Evolutionary conservation across 345 rosid species (phyloP), one percentile per base, ranked within the genome.

Genomic region (Linum trigynum): DNA sequence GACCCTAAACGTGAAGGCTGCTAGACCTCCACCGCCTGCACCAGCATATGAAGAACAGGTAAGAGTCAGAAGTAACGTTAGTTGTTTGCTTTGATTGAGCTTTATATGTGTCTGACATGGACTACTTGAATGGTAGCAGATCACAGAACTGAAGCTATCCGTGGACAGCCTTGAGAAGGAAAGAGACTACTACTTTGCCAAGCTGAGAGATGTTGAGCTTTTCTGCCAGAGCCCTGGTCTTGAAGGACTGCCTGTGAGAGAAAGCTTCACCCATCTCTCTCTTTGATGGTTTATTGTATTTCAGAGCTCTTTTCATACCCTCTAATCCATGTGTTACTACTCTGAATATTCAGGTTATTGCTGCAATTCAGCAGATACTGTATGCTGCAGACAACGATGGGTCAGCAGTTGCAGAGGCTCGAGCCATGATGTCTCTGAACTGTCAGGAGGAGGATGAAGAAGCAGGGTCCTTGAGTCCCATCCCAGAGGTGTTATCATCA

Each of bases 91-190:
- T 23, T 23, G 32, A 23, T 23, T 23, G 32, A 23, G 32, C 32
- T 23, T 23, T 23, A 23, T 23, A 23, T 23, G 32, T 23, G 32
- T 23, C 32, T 23, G 32, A 23, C 32, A 23, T 23, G 32, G 32
- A 23, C 32, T 23, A 23, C 32, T 23, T 23, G 32, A 23, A 23
- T 63, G 48, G 2, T 45, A n/a, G 71, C 88, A 95, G 99, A 87
- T 95, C 64, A 95, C 96, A 8, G 91, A 89, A 75, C 63, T 95
- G 84, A 95, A 95, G 84, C 84, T 95, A 17, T 87, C 86, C 53
- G 87, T 95, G 36, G 99, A 95, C 72, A 87, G 94, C 73, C 88
- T 95, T 51, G 98, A 95, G 74, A 95, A 95, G 79, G 98, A 95
- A 77, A 82, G 99, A 75, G 97, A 95, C 71, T 95, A 87, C 78